Percentiles rank a stretch among this genome's conserved stretches.
phyloP scores from a whole-genome alignment of 768 basidiomycete species.

The Boletales sp. region DNA sequence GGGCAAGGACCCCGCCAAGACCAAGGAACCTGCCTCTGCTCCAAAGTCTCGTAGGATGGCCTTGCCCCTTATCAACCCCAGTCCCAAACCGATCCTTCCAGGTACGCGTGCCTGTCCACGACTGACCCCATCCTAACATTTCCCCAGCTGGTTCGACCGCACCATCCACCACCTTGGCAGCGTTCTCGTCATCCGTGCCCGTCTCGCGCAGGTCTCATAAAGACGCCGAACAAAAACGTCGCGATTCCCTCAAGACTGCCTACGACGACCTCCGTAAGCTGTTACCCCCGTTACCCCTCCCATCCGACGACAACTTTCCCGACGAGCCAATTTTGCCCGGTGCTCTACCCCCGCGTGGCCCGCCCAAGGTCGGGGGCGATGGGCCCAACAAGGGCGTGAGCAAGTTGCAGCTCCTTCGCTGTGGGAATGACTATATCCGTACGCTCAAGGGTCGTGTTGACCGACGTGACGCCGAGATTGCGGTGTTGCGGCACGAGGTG shows the following conservation, averaged over 20 bases:
- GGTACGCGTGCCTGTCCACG: constrained; percentile 38
- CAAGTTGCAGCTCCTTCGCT: constrained; percentile 88
- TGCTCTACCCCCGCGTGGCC: constrained; percentile 83
- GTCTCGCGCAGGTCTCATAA: constrained; percentile 85
- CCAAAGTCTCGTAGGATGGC: constrained; percentile 27
- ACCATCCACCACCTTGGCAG: constrained; percentile 22
- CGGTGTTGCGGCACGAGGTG: constrained; percentile 62
- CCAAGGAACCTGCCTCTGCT: constrained; percentile 21
- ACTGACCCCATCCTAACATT: constrained; percentile 2
- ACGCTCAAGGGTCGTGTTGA: constrained; percentile 73
- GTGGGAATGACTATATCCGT: constrained; percentile 86
- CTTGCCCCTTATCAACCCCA: constrained; percentile 44
- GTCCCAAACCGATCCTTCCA: constrained; percentile 70
- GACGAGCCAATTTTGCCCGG: constrained; percentile 81
- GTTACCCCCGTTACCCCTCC: constrained; percentile 84
- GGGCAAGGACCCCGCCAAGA: constrained; percentile 28
- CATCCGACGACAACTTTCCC: constrained; percentile 66
- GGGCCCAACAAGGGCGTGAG: constrained; percentile 95
- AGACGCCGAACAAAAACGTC: constrained; percentile 94
- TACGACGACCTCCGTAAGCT: constrained; percentile 81
- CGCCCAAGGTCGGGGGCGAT: constrained; percentile 78
- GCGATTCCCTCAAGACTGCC: constrained; percentile 93
- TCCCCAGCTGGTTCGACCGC: constrained; percentile 33
- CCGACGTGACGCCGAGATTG: constrained; percentile 77
- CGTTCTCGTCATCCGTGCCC: constrained; percentile 36